Conservation (phyloP, 1,139 yeast species). For the Saccharomyces hybrid region DNA sequence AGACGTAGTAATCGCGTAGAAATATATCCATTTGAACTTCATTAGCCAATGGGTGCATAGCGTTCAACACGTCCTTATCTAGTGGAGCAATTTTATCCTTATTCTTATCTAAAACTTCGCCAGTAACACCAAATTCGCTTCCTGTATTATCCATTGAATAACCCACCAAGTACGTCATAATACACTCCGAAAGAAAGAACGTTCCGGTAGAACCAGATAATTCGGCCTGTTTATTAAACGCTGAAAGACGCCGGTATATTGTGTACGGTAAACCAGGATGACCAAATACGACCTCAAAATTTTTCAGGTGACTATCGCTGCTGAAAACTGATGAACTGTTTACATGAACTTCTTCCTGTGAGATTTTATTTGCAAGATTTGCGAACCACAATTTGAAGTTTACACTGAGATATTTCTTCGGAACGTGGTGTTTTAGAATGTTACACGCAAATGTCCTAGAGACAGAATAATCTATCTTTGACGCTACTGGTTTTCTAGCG, state of each 20-base stretch:
- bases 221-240: background rate
- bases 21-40: background rate
- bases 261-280: background rate
- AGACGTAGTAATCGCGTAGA: background rate
- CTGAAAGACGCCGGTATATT: background rate
- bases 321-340: background rate
- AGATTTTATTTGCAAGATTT: constrained; percentile 1
- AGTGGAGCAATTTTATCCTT: background rate
- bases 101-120: background rate
- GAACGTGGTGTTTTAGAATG: constrained; percentile 5
- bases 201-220: background rate
- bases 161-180: background rate
- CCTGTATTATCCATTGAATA: background rate
- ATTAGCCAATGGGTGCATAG: constrained; percentile 3
- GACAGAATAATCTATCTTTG: background rate
- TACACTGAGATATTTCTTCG: constrained; percentile 3
- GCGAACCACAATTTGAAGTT: constrained; percentile 13
- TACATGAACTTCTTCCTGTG: background rate
- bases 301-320: background rate
- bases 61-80: constrained; percentile 3
- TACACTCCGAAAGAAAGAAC: background rate
- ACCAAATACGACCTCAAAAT: background rate
- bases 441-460: background rate
- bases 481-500: constrained; percentile 1
- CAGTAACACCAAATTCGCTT: background rate